Conservation (phyloP, 495 filamentous ascomycete species). For the Elasticomyces elasticus region DNA sequence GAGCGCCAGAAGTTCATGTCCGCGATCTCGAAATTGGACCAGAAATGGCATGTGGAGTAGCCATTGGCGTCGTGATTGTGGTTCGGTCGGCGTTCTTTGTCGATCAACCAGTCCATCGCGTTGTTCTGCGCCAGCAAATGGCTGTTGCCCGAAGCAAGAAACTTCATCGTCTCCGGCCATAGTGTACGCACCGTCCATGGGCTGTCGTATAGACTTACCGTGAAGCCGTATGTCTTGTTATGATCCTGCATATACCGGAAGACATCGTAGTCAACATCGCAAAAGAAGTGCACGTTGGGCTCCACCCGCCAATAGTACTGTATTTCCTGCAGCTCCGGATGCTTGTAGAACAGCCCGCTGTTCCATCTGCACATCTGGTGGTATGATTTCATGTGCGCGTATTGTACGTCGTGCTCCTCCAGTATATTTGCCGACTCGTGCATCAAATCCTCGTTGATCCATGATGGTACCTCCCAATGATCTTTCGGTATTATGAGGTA, state of each 20-base stretch:
- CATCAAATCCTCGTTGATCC: slow-evolving; percentile 85
- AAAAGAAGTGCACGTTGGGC: slow-evolving; percentile 99
- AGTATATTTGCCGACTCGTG: slow-evolving; percentile 74
- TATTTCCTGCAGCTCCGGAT: slow-evolving; percentile 69
- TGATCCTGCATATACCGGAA: slow-evolving; percentile 96
- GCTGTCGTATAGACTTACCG: slow-evolving; percentile 91
- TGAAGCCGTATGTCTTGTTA: slow-evolving; percentile 98
- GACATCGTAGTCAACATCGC: slow-evolving; percentile 95
- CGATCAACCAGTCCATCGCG: slow-evolving; percentile 78
- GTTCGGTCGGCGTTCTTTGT: slow-evolving; percentile 63
- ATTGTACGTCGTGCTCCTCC: slow-evolving; percentile 77
- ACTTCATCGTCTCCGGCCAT: slow-evolving; percentile 92
- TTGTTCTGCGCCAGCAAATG: slow-evolving; percentile 74
- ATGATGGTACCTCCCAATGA: slow-evolving; percentile 85
- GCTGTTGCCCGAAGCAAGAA: slow-evolving; percentile 66
- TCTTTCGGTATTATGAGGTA: slow-evolving; percentile 89
- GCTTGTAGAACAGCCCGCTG: slow-evolving; percentile 93
- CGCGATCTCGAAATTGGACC: slow-evolving; percentile 98
- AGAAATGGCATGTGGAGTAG: slow-evolving; percentile 99
- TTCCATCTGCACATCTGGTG: slow-evolving; percentile 99
- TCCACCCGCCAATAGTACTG: slow-evolving; percentile 99
- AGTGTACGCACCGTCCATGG: slow-evolving; percentile 74
- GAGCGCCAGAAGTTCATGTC: slow-evolving; percentile 93
- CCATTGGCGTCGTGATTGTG: slow-evolving; percentile 73
- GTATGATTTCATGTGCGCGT: slow-evolving; percentile 77